Base-by-base conservation (phyloP, 2,329 filamentous ascomycete species). In the Aspergillus bombycis region DNA sequence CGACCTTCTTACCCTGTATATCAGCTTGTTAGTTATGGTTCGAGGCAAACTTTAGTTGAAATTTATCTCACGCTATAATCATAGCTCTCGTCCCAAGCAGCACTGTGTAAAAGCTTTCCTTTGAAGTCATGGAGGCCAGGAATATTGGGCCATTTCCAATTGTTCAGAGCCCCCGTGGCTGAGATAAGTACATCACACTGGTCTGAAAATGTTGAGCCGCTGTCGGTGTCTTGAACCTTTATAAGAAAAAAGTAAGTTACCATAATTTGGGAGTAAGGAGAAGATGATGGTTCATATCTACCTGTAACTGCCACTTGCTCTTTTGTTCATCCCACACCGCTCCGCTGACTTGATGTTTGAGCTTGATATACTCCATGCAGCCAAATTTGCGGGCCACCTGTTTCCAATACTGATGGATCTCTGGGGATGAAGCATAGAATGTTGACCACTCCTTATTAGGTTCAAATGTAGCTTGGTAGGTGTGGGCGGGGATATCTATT, bases 401-500 rank as follows among this genome's bases (percentile, higher is more conserved):
- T 65, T 83, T 82, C 63, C 84, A 75, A 62, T 85, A 85, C 21
- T 74, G 70, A 74, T 80, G 81, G 14, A 85, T 85, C 69, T 85
- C 82, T 1, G 79, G 76, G 0, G 79, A 77, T 34, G 78, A 79
- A 2, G 80, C 81, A 68, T 83, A 85, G 69, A 82, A 84, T 14
- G 80, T 78, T 7, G 77, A 78, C 82, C 81, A 84, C 75, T 82
- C 71, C 55, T 74, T 73, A 57, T 77, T 77, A 0, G 82, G 83
- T 62, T 82, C 82, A 75, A 83, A 86, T 8, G 78, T 80, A 64
- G 83, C 85, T 62, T 85, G 82, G 57, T 84, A 84, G 30, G 79
- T 80, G 55, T 83, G 81, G 6, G 75, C 75, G 0, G 81, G 82
- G 30, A 83, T 81, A 67, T 84, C 81, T 76, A 52, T 16, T 60